phyloP scores from a whole-genome alignment of 2,329 filamentous ascomycete genomes.

The Fusarium tanahbumbuense region DNA sequence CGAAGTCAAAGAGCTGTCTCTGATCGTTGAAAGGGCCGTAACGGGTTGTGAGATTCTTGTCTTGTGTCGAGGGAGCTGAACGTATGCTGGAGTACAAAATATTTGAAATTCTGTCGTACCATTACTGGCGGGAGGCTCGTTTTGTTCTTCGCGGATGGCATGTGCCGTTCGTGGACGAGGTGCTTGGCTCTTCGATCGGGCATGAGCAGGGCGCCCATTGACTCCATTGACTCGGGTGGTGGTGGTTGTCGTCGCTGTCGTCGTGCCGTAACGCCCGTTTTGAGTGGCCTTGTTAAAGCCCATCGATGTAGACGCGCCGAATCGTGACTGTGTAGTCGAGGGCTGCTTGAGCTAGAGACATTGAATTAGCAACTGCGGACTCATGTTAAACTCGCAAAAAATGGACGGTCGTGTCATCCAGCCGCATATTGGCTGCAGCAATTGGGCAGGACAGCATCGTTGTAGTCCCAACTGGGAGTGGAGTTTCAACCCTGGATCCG shows the following conservation, averaged over 20 bases:
- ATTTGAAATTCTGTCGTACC: conserved; percentile 50
- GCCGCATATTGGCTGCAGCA: not conserved
- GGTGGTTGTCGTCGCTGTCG: conserved; percentile 64
- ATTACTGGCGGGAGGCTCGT: conserved; percentile 51
- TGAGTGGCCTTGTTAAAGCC: conserved; percentile 70
- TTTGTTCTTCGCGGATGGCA: conserved; percentile 56
- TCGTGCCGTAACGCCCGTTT: conserved; percentile 60
- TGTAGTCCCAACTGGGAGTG: not conserved
- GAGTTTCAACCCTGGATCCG: not conserved
- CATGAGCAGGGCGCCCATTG: conserved; percentile 58
- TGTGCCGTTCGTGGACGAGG: conserved; percentile 55
- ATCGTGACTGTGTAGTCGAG: conserved; percentile 50
- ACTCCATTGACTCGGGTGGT: conserved; percentile 43
- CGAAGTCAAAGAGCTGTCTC: conserved; percentile 59
- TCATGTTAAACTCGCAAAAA: not conserved
- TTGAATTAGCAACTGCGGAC: conserved; percentile 10
- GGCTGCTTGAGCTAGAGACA: conserved; percentile 52
- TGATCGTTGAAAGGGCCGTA: conserved; percentile 48
- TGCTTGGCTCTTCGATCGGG: conserved; percentile 56
- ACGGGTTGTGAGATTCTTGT: conserved; percentile 43
- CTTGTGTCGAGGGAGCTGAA: conserved; percentile 43
- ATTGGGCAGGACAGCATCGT: not conserved
- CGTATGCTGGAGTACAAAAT: conserved; percentile 19
- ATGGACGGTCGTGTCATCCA: not conserved
- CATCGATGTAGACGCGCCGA: conserved; percentile 54